Base-by-base conservation (phyloP, 768 basidiomycete species). In the Mycena galericulata region DNA sequence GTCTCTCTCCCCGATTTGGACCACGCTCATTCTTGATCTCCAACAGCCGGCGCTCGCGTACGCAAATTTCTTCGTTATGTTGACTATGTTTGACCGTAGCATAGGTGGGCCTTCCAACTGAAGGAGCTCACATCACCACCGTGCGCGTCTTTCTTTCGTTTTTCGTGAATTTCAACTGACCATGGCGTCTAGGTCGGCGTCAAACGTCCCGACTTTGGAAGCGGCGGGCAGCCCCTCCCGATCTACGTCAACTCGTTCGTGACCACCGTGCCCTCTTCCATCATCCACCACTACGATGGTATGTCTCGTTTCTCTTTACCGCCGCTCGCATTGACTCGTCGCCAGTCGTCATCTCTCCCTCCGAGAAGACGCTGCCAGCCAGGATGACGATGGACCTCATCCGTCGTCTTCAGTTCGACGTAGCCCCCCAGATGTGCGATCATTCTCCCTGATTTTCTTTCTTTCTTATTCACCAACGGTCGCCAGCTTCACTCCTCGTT, bases 371-470 rank as follows among this genome's bases (percentile, higher is more conserved):
- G 0, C 81, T 92, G 2, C 92, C 94, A 0, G 86, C 87, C 2
- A 80, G 87, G 17, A 77, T 92, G 8, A 94, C 93, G 66, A 84
- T 95, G 83, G 88, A 91, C 17, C 79, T 95, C 12, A 89, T 95
- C 53, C 83, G 84, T 17, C 81, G 81, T 18, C 76, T 95, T 17
- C 94, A 95, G 75, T 81, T 80, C 5, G 75, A 80, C 0, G 82
- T 86, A 5, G 87, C 88, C 1, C 89, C 88, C 0, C 78, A 85
- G n/a, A 81, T 92, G 67, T 68, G 27, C 7, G 43, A n/a, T n/a
- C 11, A 14, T 34, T 22, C 36, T 29, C 8, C 24, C 14, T 36
- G 12, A 43, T 15, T 38, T 10, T 20, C 4, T 27, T 56, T 7
- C n/a, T n/a, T n/a, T n/a, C n/a, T n/a, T n/a, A n/a, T n/a, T n/a